Evolutionary conservation across 148 eudicot species (phyloP), one percentile per base, ranked within the genome.

Genomic region (Cornus suecica): DNA sequence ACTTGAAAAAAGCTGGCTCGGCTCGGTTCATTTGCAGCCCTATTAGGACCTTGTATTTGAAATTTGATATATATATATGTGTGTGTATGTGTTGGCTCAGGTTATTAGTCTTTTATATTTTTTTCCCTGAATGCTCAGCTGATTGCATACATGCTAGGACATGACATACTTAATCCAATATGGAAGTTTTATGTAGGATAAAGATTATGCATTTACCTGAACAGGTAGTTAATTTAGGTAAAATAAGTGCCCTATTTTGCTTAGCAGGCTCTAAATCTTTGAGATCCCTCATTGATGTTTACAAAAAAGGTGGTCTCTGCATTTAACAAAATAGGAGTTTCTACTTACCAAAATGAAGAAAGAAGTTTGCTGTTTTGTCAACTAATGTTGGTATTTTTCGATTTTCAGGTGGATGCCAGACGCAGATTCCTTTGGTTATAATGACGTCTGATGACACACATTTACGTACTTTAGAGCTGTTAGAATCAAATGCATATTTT

Each of bases 381-480:
- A 56, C 26, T 65, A 45, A 68, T 74, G 32, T 37, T 70, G 68
- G 69, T 76, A 29, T 51, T 68, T 69, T 66, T 78, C n/a, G 71
- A 75, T 51, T 82, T 85, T 70, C 79, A 95, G 97, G 89, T 77
- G 91, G 85, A 77, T 71, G 83, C 78, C 83, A 71, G 76, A 86
- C 77, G 73, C 90, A 87, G 71, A 86, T 95, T 73, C 97, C 97
- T 81, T 82, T 95, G 66, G 97, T 88, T 69, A 92, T 95, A 69
- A 95, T 95, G 99, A 95, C 99, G 42, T 95, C 99, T 66, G 99
- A 92, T 78, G 97, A 95, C 84, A 95, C 99, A 42, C 91, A 95
- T 87, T 83, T 83, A 70, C 91, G 87, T 30, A 95, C 93, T 66
- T 69, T 86, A 70, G 79, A 85, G 37, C 88, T 95, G 5, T 79